Evolutionary conservation across 441 rosid genomes (phyloP).

Genomic region (Pelargonium cotyledonis): DNA sequence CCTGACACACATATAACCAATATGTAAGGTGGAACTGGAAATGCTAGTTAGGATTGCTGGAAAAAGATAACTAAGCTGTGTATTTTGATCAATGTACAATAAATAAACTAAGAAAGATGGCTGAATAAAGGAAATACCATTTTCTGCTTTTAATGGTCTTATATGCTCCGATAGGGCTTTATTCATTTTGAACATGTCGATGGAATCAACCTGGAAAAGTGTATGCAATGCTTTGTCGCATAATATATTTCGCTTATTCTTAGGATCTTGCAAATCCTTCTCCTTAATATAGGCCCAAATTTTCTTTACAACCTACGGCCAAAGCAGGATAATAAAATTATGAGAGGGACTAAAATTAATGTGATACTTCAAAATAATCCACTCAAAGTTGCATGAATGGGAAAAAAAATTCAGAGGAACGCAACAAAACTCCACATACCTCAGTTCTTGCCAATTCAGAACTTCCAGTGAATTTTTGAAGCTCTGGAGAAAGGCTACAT

Average conservation of each 20-base stretch:
- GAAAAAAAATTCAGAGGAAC: neutral
- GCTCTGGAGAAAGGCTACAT: constrained; percentile 25
- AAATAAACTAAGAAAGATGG: neutral
- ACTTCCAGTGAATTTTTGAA: constrained; percentile 21
- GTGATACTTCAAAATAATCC: neutral
- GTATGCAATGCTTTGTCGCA: constrained; percentile 43
- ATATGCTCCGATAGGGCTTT: constrained; percentile 54
- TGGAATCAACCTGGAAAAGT: constrained; percentile 42
- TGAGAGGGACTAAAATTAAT: constrained; percentile 14
- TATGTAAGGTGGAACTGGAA: neutral
- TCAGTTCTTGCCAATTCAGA: constrained; percentile 25
- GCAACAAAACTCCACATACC: constrained; percentile 12
- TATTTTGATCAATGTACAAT: neutral
- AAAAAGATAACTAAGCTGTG: neutral
- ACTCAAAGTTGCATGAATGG: neutral
- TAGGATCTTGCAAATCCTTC: constrained; percentile 59
- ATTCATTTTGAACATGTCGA: constrained; percentile 64
- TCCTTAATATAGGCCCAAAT: constrained; percentile 53
- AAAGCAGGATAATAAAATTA: neutral
- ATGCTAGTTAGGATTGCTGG: neutral
- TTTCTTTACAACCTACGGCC: constrained; percentile 47
- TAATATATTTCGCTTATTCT: constrained; percentile 42
- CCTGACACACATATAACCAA: neutral
- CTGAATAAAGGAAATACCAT: constrained; percentile 29
- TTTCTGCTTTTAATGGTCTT: constrained; percentile 41